Conservation (phyloP, 1,284 basidiomycete genomes). For the Wallemia hederae region DNA sequence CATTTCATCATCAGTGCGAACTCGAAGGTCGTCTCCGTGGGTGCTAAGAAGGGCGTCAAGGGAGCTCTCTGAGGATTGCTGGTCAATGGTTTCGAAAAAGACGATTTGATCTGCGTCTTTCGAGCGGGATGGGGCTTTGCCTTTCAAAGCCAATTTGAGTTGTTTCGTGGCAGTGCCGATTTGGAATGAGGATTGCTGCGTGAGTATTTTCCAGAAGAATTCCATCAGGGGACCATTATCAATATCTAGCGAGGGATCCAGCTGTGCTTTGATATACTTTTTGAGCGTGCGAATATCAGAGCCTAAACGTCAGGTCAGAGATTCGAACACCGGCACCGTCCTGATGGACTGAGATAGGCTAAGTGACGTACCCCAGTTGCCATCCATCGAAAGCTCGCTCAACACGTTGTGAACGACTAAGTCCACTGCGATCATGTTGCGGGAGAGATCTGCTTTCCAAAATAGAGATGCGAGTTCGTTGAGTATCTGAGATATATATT, state of each 20-base stretch:
- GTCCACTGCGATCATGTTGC: neutral
- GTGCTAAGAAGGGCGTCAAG: neutral
- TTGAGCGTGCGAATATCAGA: neutral
- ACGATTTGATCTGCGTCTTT: neutral
- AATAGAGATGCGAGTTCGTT: no score
- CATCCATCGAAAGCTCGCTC: neutral
- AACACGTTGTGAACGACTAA: neutral
- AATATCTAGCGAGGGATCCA: neutral
- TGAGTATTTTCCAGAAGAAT: neutral
- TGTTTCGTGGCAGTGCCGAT: neutral
- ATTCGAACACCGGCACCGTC: neutral
- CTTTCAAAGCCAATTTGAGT: neutral
- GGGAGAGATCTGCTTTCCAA: no score
- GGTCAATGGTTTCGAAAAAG: neutral
- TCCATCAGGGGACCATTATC: neutral
- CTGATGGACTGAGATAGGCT: neutral
- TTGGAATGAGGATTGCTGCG: neutral
- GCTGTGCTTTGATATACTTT: neutral
- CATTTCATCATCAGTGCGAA: neutral
- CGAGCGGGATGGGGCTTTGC: neutral
- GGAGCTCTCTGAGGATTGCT: neutral
- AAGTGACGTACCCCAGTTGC: neutral
- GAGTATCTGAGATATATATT: no score
- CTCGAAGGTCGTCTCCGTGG: neutral
- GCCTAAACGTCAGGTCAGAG: neutral